Percentiles rank a stretch among this genome's conserved stretches.
These are phyloP conservation scores for Kandelia obovata DNA, from an alignment of 345 rosid genomes.

Conservation along the genomic window DNA sequence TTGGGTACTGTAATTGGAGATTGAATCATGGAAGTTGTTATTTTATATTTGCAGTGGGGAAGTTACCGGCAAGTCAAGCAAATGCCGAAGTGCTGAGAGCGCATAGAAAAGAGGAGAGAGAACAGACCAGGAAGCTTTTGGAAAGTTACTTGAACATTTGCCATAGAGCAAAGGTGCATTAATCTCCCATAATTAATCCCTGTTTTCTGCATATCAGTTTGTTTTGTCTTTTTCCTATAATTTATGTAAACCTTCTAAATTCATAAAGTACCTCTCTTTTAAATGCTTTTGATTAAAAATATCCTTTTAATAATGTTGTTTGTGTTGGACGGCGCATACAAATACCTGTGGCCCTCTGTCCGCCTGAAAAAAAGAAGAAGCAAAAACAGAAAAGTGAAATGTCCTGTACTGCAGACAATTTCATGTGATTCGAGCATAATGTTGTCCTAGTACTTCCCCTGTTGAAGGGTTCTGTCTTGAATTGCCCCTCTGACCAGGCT, in stretches of 20 bases:
- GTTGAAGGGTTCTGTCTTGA: constrained; percentile 1
- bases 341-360: no score
- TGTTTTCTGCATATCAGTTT: neutral
- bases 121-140: constrained; percentile 40
- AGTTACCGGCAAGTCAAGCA: constrained; percentile 59
- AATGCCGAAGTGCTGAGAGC: constrained; percentile 42
- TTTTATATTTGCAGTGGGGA: constrained; percentile 51
- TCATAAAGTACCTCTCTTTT: no score
- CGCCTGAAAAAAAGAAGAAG: no score
- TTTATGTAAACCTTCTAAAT: no score
- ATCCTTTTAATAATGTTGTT: no score
- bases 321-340: no score
- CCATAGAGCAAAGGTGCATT: constrained; percentile 38
- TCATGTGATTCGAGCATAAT: neutral
- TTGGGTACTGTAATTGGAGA: neutral
- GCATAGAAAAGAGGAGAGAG: constrained; percentile 49
- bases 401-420: neutral
- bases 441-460: neutral
- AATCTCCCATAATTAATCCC: neutral
- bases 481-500: neutral
- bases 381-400: no score
- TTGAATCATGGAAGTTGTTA: neutral
- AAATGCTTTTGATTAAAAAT: no score
- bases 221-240: neutral
- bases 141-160: constrained; percentile 39